Evolutionary conservation across 1,284 basidiomycete species (phyloP).

Genomic region (Pseudomicrostroma phylloplanum): DNA sequence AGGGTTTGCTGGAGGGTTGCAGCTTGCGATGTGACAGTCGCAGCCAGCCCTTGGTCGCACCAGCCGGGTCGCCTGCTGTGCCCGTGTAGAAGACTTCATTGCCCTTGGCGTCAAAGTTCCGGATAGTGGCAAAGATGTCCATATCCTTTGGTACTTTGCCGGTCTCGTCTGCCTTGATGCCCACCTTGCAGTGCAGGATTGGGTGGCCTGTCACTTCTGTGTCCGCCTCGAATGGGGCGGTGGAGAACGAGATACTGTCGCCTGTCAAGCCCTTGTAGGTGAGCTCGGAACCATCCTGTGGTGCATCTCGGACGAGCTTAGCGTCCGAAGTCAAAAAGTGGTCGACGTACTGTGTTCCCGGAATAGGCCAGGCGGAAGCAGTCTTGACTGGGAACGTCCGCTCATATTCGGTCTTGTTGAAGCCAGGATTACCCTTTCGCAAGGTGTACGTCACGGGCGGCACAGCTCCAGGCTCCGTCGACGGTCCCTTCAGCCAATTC

Average conservation of each 20-base stretch:
- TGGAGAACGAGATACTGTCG: slow-evolving; percentile 27
- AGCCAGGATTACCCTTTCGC: too few relatives aligned
- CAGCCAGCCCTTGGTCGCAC: slow-evolving; percentile 48
- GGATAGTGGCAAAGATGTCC: slow-evolving; percentile 48
- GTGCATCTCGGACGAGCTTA: too few relatives aligned
- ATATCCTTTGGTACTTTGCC: slow-evolving; percentile 41
- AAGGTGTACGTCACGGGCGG: too few relatives aligned
- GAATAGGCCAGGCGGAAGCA: too few relatives aligned
- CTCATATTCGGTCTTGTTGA: too few relatives aligned
- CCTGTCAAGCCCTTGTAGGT: slow-evolving; percentile 15
- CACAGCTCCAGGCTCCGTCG: too few relatives aligned
- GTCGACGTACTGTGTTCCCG: too few relatives aligned
- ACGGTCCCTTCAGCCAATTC: too few relatives aligned
- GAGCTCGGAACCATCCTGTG: slow-evolving; percentile 1
- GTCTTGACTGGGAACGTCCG: too few relatives aligned
- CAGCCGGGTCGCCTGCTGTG: slow-evolving; percentile 48
- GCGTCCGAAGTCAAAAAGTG: too few relatives aligned
- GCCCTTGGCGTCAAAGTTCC: slow-evolving; percentile 43
- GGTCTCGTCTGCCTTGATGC: slow-evolving; percentile 23
- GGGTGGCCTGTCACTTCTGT: slow-evolving; percentile 49
- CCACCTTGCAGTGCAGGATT: slow-evolving; percentile 31
- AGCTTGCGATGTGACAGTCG: slow-evolving; percentile 38
- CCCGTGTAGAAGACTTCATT: slow-evolving; percentile 50
- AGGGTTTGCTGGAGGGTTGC: too few relatives aligned
- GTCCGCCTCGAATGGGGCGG: slow-evolving; percentile 27